phyloP scores from a whole-genome alignment of 305 asterid genomes.

The Fraxinus dipetala region DNA sequence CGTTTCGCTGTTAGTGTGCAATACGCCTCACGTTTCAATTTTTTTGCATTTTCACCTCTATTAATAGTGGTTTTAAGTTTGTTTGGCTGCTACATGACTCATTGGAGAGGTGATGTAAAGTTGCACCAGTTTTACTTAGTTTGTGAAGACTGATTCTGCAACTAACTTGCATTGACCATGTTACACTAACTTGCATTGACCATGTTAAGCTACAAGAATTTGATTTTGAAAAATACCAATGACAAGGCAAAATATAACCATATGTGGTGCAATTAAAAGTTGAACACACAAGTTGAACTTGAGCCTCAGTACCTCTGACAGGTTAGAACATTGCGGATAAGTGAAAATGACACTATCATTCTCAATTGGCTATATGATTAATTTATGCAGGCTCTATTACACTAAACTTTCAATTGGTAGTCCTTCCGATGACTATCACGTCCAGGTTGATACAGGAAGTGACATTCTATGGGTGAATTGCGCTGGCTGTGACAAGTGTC shows the following conservation, averaged over 20 bases:
- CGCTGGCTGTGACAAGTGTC: constrained; percentile 69
- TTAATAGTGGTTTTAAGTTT: neutral
- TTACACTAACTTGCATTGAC: neutral
- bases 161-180: neutral
- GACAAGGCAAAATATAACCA: neutral
- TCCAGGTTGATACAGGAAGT: constrained; percentile 97
- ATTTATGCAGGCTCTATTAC: constrained; percentile 72
- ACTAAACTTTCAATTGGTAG: constrained; percentile 78
- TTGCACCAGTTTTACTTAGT: neutral
- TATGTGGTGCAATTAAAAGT: neutral
- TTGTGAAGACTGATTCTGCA: neutral
- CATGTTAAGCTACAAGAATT: neutral
- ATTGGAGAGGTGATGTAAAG: neutral
- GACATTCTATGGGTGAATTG: constrained; percentile 95
- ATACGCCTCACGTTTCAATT: too few relatives aligned
- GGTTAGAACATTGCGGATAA: neutral
- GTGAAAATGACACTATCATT: neutral
- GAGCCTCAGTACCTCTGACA: neutral
- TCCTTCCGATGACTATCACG: constrained; percentile 81
- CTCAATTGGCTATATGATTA: constrained; percentile 20
- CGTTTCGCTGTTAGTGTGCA: too few relatives aligned
- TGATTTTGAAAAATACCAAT: neutral
- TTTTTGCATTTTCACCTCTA: neutral
- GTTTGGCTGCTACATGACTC: constrained; percentile 4
- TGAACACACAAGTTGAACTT: neutral